These are phyloP conservation scores for Schwanniomyces vanrijiae DNA, from an alignment of 805 yeast species.

Conservation along the genomic window DNA sequence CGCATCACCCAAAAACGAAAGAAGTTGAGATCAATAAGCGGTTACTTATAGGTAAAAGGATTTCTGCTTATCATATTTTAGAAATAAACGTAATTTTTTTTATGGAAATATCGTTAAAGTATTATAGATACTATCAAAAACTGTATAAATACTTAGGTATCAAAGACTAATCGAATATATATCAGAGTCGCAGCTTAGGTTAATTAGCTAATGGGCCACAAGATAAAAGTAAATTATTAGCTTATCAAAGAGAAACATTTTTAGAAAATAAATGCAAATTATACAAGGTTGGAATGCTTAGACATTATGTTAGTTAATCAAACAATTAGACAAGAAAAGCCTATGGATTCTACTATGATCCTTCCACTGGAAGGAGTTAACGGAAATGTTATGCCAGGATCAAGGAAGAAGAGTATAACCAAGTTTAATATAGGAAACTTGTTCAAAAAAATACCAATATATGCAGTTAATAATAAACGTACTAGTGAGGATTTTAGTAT, in stretches of 20 bases:
- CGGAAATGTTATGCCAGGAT: neutral
- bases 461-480: neutral
- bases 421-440: slow-evolving; percentile 1
- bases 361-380: neutral
- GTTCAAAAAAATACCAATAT: neutral
- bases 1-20: neutral
- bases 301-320: neutral
- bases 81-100: neutral
- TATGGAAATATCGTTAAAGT: neutral
- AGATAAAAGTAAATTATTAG: neutral
- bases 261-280: neutral
- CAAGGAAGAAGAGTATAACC: neutral
- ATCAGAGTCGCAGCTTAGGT: neutral
- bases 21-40: neutral
- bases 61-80: neutral
- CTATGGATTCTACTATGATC: neutral
- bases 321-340: neutral
- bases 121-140: neutral
- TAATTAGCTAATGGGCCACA: neutral
- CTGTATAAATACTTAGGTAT: neutral
- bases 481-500: neutral
- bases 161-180: neutral
- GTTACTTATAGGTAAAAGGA: neutral
- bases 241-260: neutral
- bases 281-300: neutral